Conservation (phyloP, 441 rosid genomes). For the Aquilaria agallochum region DNA sequence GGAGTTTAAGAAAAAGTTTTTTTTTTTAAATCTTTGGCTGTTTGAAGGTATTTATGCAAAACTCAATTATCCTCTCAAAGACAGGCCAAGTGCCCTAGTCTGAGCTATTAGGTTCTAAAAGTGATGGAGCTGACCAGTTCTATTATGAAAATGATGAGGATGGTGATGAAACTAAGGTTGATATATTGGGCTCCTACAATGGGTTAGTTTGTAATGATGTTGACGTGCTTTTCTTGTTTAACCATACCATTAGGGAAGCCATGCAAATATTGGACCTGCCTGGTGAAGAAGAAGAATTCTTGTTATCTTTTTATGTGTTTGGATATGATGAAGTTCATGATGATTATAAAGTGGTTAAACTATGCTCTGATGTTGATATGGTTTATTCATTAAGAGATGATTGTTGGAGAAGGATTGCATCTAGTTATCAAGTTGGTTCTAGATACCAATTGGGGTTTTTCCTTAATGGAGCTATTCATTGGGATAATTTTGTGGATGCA, state of each 20-base stretch:
- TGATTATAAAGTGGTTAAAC: constrained; percentile 35
- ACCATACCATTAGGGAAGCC: constrained; percentile 42
- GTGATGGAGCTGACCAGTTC: background rate
- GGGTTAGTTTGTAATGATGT: constrained; percentile 45
- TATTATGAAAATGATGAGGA: constrained; percentile 9
- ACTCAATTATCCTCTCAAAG: constrained; percentile 43
- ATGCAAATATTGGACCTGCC: constrained; percentile 23
- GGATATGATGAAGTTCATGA: constrained; percentile 30
- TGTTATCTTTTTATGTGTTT: constrained; percentile 23
- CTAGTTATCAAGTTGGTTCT: constrained; percentile 13
- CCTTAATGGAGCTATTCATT: constrained; percentile 37
- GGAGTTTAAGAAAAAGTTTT: too few species aligned
- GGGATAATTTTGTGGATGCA: constrained; percentile 20
- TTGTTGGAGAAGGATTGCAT: constrained; percentile 28
- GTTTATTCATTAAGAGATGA: constrained; percentile 35
- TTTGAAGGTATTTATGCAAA: background rate
- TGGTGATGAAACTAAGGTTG: constrained; percentile 26
- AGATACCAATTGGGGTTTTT: constrained; percentile 27
- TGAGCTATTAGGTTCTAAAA: constrained; percentile 15
- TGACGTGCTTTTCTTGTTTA: constrained; percentile 33
- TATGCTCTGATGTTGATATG: constrained; percentile 20
- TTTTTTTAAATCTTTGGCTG: too few species aligned
- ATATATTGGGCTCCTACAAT: constrained; percentile 42
- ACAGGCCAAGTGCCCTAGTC: constrained; percentile 20
- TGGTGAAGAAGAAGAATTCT: constrained; percentile 3